phyloP scores from a whole-genome alignment of 768 basidiomycete species.

The Royoungia palumana region DNA sequence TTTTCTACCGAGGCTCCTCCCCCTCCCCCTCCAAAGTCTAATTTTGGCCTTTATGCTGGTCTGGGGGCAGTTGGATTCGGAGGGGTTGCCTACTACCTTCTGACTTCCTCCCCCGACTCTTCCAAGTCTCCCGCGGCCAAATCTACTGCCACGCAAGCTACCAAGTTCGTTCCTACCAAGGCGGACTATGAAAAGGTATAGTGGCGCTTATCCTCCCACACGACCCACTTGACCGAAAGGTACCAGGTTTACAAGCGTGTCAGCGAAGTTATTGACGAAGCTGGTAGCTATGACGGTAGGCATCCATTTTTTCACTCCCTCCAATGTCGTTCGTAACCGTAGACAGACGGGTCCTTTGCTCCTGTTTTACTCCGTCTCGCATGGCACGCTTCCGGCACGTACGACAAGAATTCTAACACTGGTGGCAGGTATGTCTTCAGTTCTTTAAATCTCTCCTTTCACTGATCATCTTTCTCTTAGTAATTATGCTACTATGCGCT shows the following conservation, averaged over 20 bases:
- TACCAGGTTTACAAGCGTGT: constrained; percentile 85
- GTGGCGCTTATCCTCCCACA: neutral
- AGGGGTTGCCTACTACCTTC: constrained; percentile 63
- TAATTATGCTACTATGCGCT: constrained; percentile 99
- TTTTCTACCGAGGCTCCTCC: constrained; percentile 54
- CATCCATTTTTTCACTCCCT: neutral
- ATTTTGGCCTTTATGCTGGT: constrained; percentile 55
- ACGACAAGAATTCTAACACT: constrained; percentile 72
- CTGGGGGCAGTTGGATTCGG: constrained; percentile 59
- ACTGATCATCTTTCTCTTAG: constrained; percentile 34
- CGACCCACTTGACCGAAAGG: neutral
- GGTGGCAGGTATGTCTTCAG: constrained; percentile 65
- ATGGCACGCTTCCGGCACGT: constrained; percentile 94
- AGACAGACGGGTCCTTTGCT: constrained; percentile 79
- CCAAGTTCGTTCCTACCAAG: constrained; percentile 71
- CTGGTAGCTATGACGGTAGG: constrained; percentile 77
- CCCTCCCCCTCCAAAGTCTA: constrained; percentile 46
- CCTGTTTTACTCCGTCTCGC: constrained; percentile 87
- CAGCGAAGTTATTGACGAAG: constrained; percentile 71
- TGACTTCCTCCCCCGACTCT: constrained; percentile 43
- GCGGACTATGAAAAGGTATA: constrained; percentile 87
- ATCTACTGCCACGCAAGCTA: constrained; percentile 57
- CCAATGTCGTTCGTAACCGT: constrained; percentile 2
- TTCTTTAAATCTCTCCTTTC: neutral
- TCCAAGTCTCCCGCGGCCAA: constrained; percentile 53